Base-by-base conservation (phyloP, 306 rosid genomes). In the Cicer judaicum region DNA sequence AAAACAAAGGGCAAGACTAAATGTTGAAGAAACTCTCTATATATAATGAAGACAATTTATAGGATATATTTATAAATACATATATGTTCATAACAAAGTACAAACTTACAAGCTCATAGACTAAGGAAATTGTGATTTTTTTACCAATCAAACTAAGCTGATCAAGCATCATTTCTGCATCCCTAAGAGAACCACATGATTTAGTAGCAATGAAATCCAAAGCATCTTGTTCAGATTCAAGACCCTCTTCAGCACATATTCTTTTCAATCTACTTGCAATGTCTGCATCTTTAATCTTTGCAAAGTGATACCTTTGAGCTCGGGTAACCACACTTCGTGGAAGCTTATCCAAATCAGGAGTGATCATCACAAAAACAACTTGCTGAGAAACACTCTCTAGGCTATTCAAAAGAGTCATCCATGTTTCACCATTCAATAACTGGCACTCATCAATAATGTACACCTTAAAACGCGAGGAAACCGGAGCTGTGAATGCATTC, bases 141-240 rank as follows among this genome's bases (percentile, higher is more conserved):
- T 80, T 89, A 41, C 90, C 90, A 66, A 93, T 93, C 84, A 93
- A 88, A 86, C 98, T 90, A 65, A 93, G 85, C 72, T 93, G 98
- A 83, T 93, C 97, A 75, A 93, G 91, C 93, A 90, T 87, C 87
- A 84, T 90, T 85, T 90, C 96, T 7, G 96, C 98, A 84, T 90
- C 98, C 86, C 98, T 86, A 66, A 93, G 87, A 36, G 98, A 93
- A 59, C 98, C 97, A 64, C 77, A 84, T 0, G 95, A 90, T 70
- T 89, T 93, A 70, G 91, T 59, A 63, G 97, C 91, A 69, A 93
- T 78, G 39, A 89, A 89, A 77, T 85, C 83, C 80, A 93, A 75
- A 49, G 93, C 91, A 73, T 48, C 90, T 79, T 75, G 91, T 53
- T 93, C 96, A 61, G 77, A 89, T 10, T 90, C 89, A 68, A 90